Conservation (phyloP, 2,329 filamentous ascomycete genomes). For the Phyllosticta paracitricarpa region DNA sequence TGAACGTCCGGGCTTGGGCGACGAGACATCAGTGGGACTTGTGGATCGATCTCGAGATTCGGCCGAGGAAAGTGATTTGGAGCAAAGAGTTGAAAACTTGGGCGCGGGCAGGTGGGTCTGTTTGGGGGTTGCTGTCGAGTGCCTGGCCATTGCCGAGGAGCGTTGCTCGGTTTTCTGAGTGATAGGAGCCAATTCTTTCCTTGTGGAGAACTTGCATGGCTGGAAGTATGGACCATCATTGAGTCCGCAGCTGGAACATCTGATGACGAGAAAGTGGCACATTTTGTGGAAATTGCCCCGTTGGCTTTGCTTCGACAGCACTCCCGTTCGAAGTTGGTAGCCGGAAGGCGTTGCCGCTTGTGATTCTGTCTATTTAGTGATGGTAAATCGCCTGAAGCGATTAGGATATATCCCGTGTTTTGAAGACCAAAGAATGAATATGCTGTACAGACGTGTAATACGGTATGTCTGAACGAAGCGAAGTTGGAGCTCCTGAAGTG, state of each 20-base stretch:
- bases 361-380: not conserved
- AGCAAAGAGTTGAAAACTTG: too few relatives aligned
- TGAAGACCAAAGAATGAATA: not conserved
- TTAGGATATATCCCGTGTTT: not conserved
- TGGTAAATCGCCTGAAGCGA: not conserved
- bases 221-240: not conserved
- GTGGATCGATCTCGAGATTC: too few relatives aligned
- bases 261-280: not conserved
- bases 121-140: too few relatives aligned
- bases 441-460: not conserved
- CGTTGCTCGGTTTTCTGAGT: too few relatives aligned
- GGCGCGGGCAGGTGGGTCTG: too few relatives aligned
- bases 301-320: not conserved
- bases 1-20: too few relatives aligned
- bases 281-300: not conserved
- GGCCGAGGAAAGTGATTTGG: too few relatives aligned
- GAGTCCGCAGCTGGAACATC: not conserved
- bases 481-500: not conserved
- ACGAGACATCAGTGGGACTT: too few relatives aligned
- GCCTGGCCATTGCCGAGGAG: too few relatives aligned
- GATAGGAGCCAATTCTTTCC: not conserved
- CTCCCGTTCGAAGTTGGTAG: not conserved
- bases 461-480: not conserved
- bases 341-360: not conserved
- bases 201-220: not conserved